These are phyloP conservation scores for Aspergillus sclerotiicarbonarius DNA, from an alignment of 495 filamentous ascomycete species.

Conservation along the genomic window DNA sequence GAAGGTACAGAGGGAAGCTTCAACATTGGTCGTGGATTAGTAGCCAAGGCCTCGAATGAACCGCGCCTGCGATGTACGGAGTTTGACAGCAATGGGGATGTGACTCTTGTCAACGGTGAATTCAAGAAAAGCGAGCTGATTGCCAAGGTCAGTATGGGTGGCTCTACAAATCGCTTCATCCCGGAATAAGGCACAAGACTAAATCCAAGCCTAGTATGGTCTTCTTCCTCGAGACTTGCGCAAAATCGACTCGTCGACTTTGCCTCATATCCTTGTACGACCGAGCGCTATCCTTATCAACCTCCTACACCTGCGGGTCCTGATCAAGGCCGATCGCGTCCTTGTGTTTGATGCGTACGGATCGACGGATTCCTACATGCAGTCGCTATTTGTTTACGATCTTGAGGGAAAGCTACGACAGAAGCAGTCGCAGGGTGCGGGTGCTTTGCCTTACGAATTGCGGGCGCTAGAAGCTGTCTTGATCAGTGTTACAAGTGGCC, in stretches of 20 bases:
- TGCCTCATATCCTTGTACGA: constrained; percentile 95
- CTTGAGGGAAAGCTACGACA: constrained; percentile 64
- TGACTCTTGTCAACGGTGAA: constrained; percentile 92
- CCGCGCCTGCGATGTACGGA: constrained; percentile 87
- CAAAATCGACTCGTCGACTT: constrained; percentile 95
- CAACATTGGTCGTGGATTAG: constrained; percentile 58
- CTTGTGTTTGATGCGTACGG: constrained; percentile 95
- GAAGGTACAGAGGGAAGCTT: constrained; percentile 40
- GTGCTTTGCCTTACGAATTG: constrained; percentile 63
- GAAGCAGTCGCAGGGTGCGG: constrained; percentile 43
- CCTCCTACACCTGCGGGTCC: constrained; percentile 84
- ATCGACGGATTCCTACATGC: constrained; percentile 89
- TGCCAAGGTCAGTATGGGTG: constrained; percentile 69
- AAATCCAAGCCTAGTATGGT: constrained; percentile 64
- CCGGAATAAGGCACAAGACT: not conserved
- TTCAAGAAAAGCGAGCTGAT: constrained; percentile 97
- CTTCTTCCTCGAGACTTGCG: constrained; percentile 92
- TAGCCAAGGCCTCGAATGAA: constrained; percentile 73
- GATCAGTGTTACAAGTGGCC: constrained; percentile 69
- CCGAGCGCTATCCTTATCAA: constrained; percentile 94
- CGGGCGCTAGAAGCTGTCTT: constrained; percentile 56
- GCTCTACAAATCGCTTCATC: not conserved
- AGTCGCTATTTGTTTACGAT: constrained; percentile 96
- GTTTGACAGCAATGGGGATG: constrained; percentile 88
- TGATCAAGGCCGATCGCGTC: constrained; percentile 92